phyloP scores from a whole-genome alignment of 257 asterid species.

The Nicotiana paniculata region DNA sequence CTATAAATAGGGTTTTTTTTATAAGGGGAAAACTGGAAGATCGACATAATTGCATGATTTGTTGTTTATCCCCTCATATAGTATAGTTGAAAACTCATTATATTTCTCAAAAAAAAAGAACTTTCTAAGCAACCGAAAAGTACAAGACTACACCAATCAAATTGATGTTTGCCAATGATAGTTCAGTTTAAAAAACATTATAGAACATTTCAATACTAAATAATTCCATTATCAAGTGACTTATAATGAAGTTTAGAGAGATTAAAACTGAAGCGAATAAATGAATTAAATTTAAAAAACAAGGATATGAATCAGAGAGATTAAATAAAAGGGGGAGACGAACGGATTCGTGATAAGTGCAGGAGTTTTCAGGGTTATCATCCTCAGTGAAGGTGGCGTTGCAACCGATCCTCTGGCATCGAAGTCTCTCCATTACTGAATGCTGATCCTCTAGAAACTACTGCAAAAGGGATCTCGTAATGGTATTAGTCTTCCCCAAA shows the following conservation, averaged over 20 bases:
- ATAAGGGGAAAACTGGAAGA: background rate
- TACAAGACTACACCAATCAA: background rate
- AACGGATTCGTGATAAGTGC: slow-evolving; percentile 67
- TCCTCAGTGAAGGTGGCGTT: slow-evolving; percentile 59
- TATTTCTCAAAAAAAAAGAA: background rate
- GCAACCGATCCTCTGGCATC: slow-evolving; percentile 88
- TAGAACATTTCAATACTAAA: background rate
- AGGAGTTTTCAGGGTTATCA: slow-evolving; percentile 60
- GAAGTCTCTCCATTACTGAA: slow-evolving; percentile 58
- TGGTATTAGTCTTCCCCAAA: no score
- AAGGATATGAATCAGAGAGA: background rate
- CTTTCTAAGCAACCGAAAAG: background rate
- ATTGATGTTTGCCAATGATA: background rate
- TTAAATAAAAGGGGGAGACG: slow-evolving; percentile 16
- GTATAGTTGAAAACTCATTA: background rate
- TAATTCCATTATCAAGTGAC: background rate
- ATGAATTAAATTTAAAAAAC: no score
- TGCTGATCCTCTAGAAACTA: background rate
- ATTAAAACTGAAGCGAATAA: background rate
- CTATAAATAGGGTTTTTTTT: background rate
- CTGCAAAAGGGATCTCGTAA: background rate
- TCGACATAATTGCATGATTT: background rate
- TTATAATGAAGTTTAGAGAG: background rate
- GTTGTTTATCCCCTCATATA: background rate
- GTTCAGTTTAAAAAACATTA: background rate